A percentile compares a stretch with the other conserved stretches of the same genome.
phyloP scores from a whole-genome alignment of 306 rosid genomes.

The Castanospermum australe region DNA sequence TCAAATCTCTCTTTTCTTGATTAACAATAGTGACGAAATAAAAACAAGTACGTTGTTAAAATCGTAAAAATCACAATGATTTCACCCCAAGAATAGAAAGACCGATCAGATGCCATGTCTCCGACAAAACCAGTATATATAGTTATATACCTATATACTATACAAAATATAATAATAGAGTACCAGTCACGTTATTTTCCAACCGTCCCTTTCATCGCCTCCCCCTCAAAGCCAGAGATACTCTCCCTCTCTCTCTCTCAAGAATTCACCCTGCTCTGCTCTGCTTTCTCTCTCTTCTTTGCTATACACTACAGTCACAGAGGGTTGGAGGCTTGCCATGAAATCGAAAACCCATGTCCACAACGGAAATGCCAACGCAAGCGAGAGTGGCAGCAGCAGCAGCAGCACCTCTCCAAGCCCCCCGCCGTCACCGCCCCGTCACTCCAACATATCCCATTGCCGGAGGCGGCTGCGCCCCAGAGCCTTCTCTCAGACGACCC shows the following conservation, averaged over 20 bases:
- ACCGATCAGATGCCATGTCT: no score
- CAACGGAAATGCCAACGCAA: constrained; percentile 43
- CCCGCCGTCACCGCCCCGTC: constrained; percentile 78
- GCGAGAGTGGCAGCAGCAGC: constrained; percentile 53
- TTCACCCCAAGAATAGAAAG: no score
- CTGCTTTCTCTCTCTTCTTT: not conserved
- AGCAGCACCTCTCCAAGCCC: constrained; percentile 84
- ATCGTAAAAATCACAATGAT: no score
- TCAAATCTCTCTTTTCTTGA: no score
- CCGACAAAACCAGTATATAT: no score
- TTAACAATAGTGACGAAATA: no score
- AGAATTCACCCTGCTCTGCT: not conserved
- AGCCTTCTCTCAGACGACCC: constrained; percentile 33
- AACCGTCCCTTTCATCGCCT: no score
- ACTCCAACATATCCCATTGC: constrained; percentile 41
- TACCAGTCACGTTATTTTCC: no score
- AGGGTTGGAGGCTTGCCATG: constrained; percentile 46
- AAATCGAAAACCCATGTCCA: constrained; percentile 56
- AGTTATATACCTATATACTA: no score
- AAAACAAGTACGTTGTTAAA: no score
- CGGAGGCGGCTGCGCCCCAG: constrained; percentile 66
- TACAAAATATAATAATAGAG: no score
- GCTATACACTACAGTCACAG: not conserved
- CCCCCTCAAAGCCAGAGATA: no score
- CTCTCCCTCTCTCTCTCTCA: not conserved